phyloP scores from a whole-genome alignment of 2,329 filamentous ascomycete genomes.

The Pyricularia pennisetigena region DNA sequence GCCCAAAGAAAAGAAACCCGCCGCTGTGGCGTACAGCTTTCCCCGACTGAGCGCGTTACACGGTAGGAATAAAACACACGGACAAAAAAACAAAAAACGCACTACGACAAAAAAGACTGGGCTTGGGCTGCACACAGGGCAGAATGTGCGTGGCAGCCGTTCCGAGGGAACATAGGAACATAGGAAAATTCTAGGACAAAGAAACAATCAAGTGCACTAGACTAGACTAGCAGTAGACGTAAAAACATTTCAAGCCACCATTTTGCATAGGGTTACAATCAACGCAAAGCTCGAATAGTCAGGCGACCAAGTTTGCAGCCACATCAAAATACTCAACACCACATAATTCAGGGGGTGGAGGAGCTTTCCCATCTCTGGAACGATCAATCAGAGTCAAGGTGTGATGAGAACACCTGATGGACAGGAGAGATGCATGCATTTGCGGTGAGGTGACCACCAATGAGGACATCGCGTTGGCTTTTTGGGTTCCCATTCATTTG shows the following conservation, averaged over 20 bases:
- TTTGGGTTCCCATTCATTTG: neutral
- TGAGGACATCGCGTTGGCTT: neutral
- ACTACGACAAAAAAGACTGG: neutral
- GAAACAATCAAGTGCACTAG: neutral
- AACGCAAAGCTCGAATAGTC: neutral
- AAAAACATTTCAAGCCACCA: neutral
- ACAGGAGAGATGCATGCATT: neutral
- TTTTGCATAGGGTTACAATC: neutral
- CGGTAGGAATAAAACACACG: no score
- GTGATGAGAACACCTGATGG: neutral
- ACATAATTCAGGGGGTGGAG: no score
- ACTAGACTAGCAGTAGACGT: no score
- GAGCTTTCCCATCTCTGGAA: neutral
- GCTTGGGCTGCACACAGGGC: neutral
- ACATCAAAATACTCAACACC: neutral
- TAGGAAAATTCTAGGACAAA: neutral
- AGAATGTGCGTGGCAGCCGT: neutral
- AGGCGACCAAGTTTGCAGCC: neutral
- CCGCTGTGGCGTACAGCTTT: neutral
- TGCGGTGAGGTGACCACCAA: neutral
- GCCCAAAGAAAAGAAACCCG: neutral
- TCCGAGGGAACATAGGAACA: neutral
- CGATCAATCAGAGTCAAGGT: neutral
- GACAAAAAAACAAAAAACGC: neutral
- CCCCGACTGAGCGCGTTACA: neutral